Base-by-base conservation (phyloP, 1,284 basidiomycete species). In the Exobasidium cylindrosporum region DNA sequence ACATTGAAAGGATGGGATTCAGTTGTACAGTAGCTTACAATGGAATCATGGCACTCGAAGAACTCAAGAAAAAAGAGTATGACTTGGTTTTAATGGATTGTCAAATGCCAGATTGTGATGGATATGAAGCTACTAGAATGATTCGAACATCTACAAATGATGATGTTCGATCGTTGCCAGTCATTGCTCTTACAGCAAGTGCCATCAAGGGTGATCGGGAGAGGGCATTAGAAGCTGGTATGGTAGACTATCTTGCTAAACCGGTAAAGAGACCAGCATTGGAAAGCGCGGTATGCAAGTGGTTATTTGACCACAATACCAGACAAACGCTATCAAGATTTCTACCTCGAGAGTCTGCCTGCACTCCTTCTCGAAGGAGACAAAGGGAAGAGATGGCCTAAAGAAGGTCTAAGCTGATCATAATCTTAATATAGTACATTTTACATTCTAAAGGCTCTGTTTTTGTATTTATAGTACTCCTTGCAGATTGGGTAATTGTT, bases 1-100 rank as follows among this genome's bases (percentile, higher is more conserved):
- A 68, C 54, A 61, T 74, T 50, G 64, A 68, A 32, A 74, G 69
- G 67, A 75, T 77, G 72, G 70, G 74, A 23, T 78, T 77, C 67
- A 75, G 66, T 57, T 73, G 74, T 55, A 62, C 66, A 35, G 63
- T 68, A n/a, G 76, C 70, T 52, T 65, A 68, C 43, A 73, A 79
- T 49, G 77, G 77, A 21, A 64, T 70, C 43, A 69, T 67, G 54
- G 67, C 70, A 23, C 58, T 73, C 32, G 65, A 68, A 23, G 70
- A 72, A 61, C 58, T 72, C 10, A 58, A 57, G 21, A 68, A 68
- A 54, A 62, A 67, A 1, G 56, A 65, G 21, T 77, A 75, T 62
- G 75, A 77, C 55, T 53, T 74, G 52, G 69, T 76, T 43, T 75
- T 71, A 17, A 40, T 40, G 35, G 35, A 40, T 40, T 40, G 35